phyloP scores from a whole-genome alignment of 345 rosid species.

The Lepidium sativum region DNA sequence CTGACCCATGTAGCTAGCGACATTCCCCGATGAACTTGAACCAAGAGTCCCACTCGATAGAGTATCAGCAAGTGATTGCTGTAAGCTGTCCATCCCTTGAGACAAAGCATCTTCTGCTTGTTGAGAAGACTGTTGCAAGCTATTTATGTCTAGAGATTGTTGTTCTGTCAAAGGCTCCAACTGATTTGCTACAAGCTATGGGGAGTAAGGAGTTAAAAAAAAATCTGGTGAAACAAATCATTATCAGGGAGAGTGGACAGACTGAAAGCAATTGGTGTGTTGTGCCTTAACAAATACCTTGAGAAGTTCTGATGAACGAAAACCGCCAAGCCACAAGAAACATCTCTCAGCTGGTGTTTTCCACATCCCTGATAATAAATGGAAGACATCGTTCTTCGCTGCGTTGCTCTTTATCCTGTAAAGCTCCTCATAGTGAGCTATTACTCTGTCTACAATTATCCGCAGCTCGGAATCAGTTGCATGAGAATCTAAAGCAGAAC shows the following conservation, averaged over 20 bases:
- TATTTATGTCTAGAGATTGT: conserved; percentile 50
- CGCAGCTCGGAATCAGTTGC: conserved; percentile 78
- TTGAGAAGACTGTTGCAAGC: conserved; percentile 79
- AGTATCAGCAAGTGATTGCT: conserved; percentile 84
- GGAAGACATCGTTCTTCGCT: conserved; percentile 89
- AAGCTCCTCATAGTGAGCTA: conserved; percentile 61
- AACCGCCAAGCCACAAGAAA: conserved; percentile 94
- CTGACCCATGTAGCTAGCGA: conserved; percentile 95
- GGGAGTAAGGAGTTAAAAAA: neutral
- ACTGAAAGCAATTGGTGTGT: neutral
- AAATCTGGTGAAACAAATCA: neutral
- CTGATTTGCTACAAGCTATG: conserved; percentile 67
- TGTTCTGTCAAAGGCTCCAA: conserved; percentile 88
- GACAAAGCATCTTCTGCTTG: conserved; percentile 90
- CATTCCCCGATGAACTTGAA: conserved; percentile 68
- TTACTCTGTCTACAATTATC: conserved; percentile 46
- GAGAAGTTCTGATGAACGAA: conserved; percentile 89
- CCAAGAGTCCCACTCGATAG: conserved; percentile 63
- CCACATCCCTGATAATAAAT: conserved; percentile 95
- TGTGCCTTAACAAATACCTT: conserved; percentile 33
- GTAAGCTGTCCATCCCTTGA: conserved; percentile 91
- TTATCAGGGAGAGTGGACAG: neutral
- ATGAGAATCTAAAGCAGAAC: conserved; percentile 76
- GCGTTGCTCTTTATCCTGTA: conserved; percentile 69
- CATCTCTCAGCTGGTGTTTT: conserved; percentile 96